These are phyloP conservation scores for Sporothrix dimorphospora DNA, from an alignment of 2,329 filamentous ascomycete species.

Conservation along the genomic window DNA sequence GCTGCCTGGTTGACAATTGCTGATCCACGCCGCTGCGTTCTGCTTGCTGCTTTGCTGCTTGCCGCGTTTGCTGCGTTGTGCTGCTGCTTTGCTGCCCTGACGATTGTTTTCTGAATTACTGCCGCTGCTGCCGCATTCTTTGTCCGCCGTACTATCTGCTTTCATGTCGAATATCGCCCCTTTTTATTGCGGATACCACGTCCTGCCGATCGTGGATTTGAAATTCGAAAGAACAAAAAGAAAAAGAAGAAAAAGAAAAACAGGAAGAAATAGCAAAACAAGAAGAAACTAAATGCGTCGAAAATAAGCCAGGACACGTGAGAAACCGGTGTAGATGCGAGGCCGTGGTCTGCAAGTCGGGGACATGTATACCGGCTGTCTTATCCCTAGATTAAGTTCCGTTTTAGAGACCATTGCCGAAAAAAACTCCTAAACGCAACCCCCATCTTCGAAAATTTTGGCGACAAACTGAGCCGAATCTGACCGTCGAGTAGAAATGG, in stretches of 20 bases:
- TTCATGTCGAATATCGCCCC: slow-evolving; percentile 28
- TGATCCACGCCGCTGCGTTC: slow-evolving; percentile 21
- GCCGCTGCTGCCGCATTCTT: slow-evolving; percentile 30
- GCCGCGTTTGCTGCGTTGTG: slow-evolving; percentile 15
- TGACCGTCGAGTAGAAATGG: slow-evolving; percentile 16
- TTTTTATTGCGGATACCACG: slow-evolving; percentile 24
- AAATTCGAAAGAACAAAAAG: slow-evolving; percentile 22
- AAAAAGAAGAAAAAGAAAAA: background rate
- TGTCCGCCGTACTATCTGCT: slow-evolving; percentile 34
- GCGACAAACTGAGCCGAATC: slow-evolving; percentile 21
- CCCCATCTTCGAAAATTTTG: slow-evolving; percentile 23
- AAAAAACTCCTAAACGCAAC: slow-evolving; percentile 28
- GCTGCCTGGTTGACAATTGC: slow-evolving; percentile 21
- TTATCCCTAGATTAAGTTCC: slow-evolving; percentile 12
- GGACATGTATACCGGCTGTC: slow-evolving; percentile 12
- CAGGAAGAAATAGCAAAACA: slow-evolving; percentile 14
- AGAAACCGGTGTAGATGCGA: slow-evolving; percentile 18
- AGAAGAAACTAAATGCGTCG: slow-evolving; percentile 23
- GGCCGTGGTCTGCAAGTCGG: background rate
- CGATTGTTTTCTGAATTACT: slow-evolving; percentile 28
- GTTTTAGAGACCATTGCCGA: slow-evolving; percentile 13
- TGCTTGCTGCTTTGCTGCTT: slow-evolving; percentile 5
- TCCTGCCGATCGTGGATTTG: slow-evolving; percentile 25
- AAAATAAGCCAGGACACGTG: slow-evolving; percentile 5
- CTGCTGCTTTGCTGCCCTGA: slow-evolving; percentile 9